These are phyloP conservation scores for Asterionellopsis glacialis DNA, from an alignment of 108 stramenopile genomes.

Conservation along the genomic window DNA sequence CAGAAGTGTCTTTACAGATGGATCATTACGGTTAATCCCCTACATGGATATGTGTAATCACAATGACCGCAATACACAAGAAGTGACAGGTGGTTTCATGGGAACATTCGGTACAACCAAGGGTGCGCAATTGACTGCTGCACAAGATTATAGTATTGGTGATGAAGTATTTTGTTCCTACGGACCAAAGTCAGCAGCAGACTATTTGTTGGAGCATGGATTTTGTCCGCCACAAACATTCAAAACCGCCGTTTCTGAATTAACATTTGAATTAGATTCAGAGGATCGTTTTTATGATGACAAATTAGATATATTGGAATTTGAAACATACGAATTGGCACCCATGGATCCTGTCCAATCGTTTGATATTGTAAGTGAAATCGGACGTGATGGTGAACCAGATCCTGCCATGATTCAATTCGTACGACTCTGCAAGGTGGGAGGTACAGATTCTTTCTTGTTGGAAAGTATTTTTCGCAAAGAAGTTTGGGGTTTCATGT, in stretches of 20 bases:
- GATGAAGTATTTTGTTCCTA: conserved; percentile 75
- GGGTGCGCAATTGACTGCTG: conserved; percentile 52
- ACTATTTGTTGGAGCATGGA: conserved; percentile 89
- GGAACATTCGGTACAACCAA: conserved; percentile 68
- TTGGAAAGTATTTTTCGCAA: conserved; percentile 90
- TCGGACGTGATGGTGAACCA: conserved; percentile 64
- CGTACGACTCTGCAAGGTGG: conserved; percentile 65
- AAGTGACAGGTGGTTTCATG: conserved; percentile 55
- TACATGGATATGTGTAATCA: conserved; percentile 86
- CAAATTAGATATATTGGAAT: conserved; percentile 84
- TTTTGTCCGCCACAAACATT: conserved; percentile 61
- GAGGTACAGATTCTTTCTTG: conserved; percentile 87
- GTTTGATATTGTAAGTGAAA: conserved; percentile 67
- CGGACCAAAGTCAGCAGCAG: conserved; percentile 88
- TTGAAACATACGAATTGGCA: conserved; percentile 77
- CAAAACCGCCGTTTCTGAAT: conserved; percentile 57
- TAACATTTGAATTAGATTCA: conserved; percentile 70
- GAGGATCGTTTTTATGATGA: conserved; percentile 84
- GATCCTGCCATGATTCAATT: conserved; percentile 91
- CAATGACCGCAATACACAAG: conserved; percentile 46
- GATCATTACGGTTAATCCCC: conserved; percentile 70
- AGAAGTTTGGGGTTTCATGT: conserved; percentile 94
- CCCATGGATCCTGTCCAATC: conserved; percentile 78
- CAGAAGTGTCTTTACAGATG: conserved; percentile 84
- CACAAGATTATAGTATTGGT: conserved; percentile 34